A percentile compares a stretch with the other conserved stretches of the same genome.
Conservation (phyloP, 2,329 filamentous ascomycete genomes). For the Trichophyton benhamiae region DNA sequence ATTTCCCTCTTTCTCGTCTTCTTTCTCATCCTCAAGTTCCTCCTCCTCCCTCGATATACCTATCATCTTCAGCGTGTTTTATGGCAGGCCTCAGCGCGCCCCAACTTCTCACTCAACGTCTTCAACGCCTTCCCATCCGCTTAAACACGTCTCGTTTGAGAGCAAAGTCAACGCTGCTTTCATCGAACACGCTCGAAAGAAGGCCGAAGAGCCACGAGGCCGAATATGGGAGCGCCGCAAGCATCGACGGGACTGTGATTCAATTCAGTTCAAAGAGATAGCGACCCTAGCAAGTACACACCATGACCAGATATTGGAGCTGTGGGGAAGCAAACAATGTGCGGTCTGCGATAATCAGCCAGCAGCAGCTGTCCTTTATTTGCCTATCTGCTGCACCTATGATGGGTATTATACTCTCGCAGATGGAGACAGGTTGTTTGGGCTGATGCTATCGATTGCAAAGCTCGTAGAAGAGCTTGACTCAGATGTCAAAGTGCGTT, state of each 20-base stretch:
- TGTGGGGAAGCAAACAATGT: conserved; percentile 8
- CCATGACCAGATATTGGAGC: conserved; percentile 8
- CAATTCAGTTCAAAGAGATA: conserved; percentile 9
- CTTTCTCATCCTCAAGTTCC: neutral
- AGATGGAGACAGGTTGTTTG: conserved; percentile 10
- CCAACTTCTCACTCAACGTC: neutral
- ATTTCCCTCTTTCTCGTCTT: neutral
- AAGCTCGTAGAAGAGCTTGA: conserved; percentile 9
- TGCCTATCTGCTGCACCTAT: conserved; percentile 11
- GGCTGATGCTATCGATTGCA: conserved; percentile 11
- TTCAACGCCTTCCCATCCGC: neutral
- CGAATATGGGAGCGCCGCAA: conserved; percentile 3
- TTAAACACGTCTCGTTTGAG: conserved; percentile 10
- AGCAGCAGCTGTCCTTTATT: conserved; percentile 7
- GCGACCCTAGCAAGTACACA: conserved; percentile 7
- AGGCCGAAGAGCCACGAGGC: conserved; percentile 1
- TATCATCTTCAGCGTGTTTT: conserved; percentile 12
- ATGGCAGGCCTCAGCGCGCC: conserved; percentile 8
- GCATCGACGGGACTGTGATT: neutral
- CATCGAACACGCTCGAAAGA: conserved; percentile 5
- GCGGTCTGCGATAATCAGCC: conserved; percentile 6
- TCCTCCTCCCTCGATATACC: conserved; percentile 4
- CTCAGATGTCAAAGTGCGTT: conserved; percentile 7
- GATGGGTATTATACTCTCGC: conserved; percentile 9
- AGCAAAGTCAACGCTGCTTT: conserved; percentile 5